Conservation (phyloP, 345 rosid species). For the Microcos paniculata region DNA sequence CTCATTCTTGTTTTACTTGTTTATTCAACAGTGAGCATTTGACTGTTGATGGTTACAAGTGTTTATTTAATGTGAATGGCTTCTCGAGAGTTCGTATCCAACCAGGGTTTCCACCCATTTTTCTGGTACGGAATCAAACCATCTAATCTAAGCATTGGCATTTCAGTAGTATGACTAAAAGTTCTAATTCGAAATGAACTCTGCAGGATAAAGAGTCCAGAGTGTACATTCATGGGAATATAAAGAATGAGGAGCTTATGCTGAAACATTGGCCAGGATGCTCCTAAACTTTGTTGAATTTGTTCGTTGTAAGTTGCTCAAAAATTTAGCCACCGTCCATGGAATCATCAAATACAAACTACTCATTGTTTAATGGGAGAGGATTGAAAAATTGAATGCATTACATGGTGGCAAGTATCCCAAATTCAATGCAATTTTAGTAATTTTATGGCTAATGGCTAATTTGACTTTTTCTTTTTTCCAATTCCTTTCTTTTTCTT, state of each 20-base stretch:
- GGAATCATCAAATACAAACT: too few relatives aligned
- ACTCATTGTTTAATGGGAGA: too few relatives aligned
- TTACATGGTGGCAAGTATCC: too few relatives aligned
- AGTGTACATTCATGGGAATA: constrained; percentile 65
- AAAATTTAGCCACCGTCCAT: neutral
- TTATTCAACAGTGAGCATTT: constrained; percentile 61
- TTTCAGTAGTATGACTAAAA: neutral
- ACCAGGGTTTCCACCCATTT: constrained; percentile 53
- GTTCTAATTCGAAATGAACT: neutral
- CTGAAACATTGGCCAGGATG: constrained; percentile 68
- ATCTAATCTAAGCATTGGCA: neutral
- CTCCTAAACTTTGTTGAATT: constrained; percentile 15
- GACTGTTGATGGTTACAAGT: constrained; percentile 62
- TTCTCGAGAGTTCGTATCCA: constrained; percentile 61
- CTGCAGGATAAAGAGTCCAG: constrained; percentile 69
- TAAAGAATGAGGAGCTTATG: constrained; percentile 31
- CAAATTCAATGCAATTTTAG: too few relatives aligned
- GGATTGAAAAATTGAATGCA: too few relatives aligned
- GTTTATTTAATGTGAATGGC: constrained; percentile 60
- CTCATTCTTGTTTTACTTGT: neutral
- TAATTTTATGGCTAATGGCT: too few relatives aligned
- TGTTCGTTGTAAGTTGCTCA: neutral
- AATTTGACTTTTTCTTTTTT: too few relatives aligned
- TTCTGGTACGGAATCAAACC: constrained; percentile 43
- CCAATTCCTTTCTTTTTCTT: too few relatives aligned